phyloP scores from a whole-genome alignment of 139 green algal genomes.

The Tetradesmus lagerheimii region DNA sequence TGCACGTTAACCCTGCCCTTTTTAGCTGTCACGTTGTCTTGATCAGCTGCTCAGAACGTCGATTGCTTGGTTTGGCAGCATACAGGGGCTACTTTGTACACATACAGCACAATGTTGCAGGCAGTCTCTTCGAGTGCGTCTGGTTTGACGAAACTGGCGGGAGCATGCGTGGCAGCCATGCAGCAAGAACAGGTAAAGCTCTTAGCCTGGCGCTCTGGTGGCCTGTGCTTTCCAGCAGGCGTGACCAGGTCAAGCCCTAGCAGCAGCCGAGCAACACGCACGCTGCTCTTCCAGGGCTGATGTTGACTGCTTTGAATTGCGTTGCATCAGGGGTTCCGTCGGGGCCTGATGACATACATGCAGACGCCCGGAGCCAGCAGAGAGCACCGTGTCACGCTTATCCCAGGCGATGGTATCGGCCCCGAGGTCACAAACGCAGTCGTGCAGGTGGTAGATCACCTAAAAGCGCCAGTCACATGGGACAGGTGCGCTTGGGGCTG shows the following conservation, averaged over 20 bases:
- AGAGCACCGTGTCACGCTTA: conserved; percentile 71
- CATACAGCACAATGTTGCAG: not conserved
- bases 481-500: conserved; percentile 78
- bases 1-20: not conserved
- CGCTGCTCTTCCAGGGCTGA: not conserved
- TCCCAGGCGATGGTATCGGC: conserved; percentile 80
- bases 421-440: conserved; percentile 90
- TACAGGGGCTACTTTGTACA: not conserved
- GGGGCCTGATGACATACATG: conserved; percentile 68
- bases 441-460: conserved; percentile 82
- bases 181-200: conserved; percentile 23
- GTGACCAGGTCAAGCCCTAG: conserved; percentile 21
- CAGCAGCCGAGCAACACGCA: not conserved
- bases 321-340: not conserved
- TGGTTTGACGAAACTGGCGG: not conserved
- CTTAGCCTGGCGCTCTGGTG: not conserved
- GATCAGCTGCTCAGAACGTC: not conserved
- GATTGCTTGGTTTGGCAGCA: not conserved
- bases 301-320: not conserved
- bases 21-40: not conserved
- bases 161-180: conserved; percentile 23
- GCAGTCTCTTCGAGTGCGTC: not conserved
- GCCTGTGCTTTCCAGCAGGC: not conserved
- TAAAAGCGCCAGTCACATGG: conserved; percentile 89
- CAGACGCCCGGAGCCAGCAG: conserved; percentile 58